Evolutionary conservation across 305 asterid species (phyloP).

Genomic region (Plantago rigida): DNA sequence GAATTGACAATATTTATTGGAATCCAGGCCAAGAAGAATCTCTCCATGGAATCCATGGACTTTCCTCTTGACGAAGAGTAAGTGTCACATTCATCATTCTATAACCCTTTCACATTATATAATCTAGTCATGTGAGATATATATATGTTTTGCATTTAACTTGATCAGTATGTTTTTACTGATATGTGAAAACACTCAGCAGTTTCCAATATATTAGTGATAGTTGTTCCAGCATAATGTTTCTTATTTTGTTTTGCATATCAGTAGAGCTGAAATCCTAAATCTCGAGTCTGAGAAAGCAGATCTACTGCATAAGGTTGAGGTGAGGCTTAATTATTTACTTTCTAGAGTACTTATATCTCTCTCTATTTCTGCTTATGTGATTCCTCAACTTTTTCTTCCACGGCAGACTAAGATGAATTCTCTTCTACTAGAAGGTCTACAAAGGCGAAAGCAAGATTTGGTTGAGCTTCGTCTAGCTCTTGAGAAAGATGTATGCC

Average conservation of each 20-base stretch:
- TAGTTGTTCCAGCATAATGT: conserved; percentile 20
- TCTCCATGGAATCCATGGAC: conserved; percentile 76
- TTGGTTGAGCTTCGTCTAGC: conserved; percentile 58
- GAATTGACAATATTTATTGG: conserved; percentile 23
- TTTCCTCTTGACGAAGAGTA: conserved; percentile 63
- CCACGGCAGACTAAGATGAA: conserved; percentile 46
- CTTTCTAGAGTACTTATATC: conserved; percentile 15
- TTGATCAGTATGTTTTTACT: neutral
- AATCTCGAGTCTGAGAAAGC: conserved; percentile 55
- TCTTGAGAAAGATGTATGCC: conserved; percentile 79
- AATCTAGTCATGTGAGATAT: neutral
- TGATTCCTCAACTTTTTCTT: conserved; percentile 21
- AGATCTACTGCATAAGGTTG: conserved; percentile 50
- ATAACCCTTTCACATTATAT: neutral
- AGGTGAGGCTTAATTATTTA: conserved; percentile 33
- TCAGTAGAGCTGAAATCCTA: conserved; percentile 55
- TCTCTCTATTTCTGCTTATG: conserved; percentile 7
- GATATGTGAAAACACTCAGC: neutral
- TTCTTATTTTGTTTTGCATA: conserved; percentile 23
- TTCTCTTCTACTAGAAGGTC: conserved; percentile 46
- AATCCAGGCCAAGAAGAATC: conserved; percentile 64
- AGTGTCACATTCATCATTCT: conserved; percentile 38
- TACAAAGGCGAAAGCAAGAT: conserved; percentile 58
- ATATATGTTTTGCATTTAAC: neutral
- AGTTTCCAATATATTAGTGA: conserved; percentile 8